Conservation (phyloP, 2,329 filamentous ascomycete species). For the Aureobasidium sp. region DNA sequence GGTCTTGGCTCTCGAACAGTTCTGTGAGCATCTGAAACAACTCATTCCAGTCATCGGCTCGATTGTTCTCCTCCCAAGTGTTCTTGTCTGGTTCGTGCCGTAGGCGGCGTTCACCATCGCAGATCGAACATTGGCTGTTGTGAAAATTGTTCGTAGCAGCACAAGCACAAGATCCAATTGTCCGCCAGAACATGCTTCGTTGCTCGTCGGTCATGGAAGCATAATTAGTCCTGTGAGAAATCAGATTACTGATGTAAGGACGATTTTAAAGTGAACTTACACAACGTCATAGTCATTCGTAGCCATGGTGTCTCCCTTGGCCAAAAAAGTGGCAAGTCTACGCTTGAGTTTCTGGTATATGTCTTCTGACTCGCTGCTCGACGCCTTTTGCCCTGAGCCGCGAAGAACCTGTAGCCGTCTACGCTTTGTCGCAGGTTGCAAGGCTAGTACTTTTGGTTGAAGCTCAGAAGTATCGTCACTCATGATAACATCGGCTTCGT, state of each 20-base stretch:
- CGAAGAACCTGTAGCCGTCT: background rate
- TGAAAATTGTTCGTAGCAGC: background rate
- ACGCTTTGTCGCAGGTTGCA: background rate
- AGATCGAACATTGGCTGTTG: slow-evolving; percentile 3
- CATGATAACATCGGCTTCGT: background rate
- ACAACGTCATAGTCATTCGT: background rate
- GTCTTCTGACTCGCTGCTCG: background rate
- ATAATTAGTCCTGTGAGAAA: slow-evolving; percentile 21
- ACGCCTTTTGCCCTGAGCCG: background rate
- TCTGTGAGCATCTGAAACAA: slow-evolving; percentile 13
- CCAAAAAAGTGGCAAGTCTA: background rate
- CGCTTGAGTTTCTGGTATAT: background rate
- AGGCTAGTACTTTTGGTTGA: background rate
- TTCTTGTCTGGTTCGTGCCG: background rate
- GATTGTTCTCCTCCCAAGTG: slow-evolving; percentile 10
- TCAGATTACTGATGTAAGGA: background rate
- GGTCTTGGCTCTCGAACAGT: slow-evolving; percentile 15
- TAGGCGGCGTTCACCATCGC: slow-evolving; percentile 1
- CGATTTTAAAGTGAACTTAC: background rate
- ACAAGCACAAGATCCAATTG: slow-evolving; percentile 11
- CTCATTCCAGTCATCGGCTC: slow-evolving; percentile 28
- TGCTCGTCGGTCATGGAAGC: slow-evolving; percentile 16
- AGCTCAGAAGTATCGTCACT: background rate
- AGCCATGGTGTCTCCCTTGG: background rate
- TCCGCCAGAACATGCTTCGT: slow-evolving; percentile 11